Conservation (phyloP, 2,329 filamentous ascomycete species). For the Aquanectria penicillioides region DNA sequence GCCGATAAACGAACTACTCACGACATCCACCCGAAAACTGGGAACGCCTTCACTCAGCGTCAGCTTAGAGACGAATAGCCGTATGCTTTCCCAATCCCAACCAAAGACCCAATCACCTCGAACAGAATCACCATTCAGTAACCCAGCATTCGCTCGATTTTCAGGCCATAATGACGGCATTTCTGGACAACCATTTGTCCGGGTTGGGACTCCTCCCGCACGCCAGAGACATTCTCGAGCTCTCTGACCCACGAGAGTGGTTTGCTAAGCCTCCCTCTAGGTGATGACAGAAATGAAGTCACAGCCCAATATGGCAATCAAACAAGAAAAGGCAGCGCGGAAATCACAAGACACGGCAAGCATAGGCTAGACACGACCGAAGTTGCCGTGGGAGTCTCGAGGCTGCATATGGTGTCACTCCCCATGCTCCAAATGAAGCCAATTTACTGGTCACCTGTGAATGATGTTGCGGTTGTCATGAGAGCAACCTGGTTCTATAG, state of each 20-base stretch:
- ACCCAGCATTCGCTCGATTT: slow-evolving; percentile 31
- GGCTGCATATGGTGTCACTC: slow-evolving; percentile 87
- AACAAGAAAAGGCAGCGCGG: slow-evolving; percentile 20
- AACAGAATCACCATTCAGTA: slow-evolving; percentile 37
- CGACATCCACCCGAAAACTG: slow-evolving; percentile 21
- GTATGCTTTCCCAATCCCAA: slow-evolving; percentile 34
- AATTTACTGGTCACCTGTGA: slow-evolving; percentile 96
- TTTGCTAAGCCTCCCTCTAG: slow-evolving; percentile 11
- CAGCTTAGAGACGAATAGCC: slow-evolving; percentile 24
- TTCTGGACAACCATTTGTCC: slow-evolving; percentile 63
- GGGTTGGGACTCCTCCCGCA: slow-evolving; percentile 52
- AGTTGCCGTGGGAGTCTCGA: slow-evolving; percentile 88
- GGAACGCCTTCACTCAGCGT: slow-evolving; percentile 21
- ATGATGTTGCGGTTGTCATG: slow-evolving; percentile 84
- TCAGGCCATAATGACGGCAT: slow-evolving; percentile 59
- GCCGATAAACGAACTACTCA: slow-evolving; percentile 29
- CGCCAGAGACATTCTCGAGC: slow-evolving; percentile 28
- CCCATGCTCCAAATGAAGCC: slow-evolving; percentile 90
- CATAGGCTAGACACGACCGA: slow-evolving; percentile 53
- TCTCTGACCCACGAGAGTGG: slow-evolving; percentile 9
- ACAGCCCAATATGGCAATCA: slow-evolving; percentile 16
- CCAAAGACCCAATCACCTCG: slow-evolving; percentile 31
- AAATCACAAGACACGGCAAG: slow-evolving; percentile 8
- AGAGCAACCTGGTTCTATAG: slow-evolving; percentile 97
- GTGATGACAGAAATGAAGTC: slow-evolving; percentile 11